Percentiles rank a stretch among this genome's conserved stretches.
Conservation (phyloP, 768 basidiomycete genomes). For the Roridomyces roridus region DNA sequence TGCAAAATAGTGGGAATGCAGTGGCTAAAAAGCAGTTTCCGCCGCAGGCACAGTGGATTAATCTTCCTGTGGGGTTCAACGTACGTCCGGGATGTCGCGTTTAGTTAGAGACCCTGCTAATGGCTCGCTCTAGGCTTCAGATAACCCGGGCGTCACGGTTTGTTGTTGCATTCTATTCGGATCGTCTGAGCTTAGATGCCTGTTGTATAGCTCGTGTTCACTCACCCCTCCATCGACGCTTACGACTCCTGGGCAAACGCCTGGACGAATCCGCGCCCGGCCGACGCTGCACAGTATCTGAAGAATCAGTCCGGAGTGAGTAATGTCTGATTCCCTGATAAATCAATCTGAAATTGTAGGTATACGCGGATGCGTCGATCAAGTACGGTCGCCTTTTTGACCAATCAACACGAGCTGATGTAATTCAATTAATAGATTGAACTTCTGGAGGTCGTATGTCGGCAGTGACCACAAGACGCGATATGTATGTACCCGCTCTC, state of each 20-base stretch:
- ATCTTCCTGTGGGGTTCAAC: slow-evolving; percentile 64
- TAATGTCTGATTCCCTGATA: too few species aligned
- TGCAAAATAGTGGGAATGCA: slow-evolving; percentile 45
- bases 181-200: background rate
- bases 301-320: slow-evolving; percentile 56
- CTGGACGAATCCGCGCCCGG: slow-evolving; percentile 57
- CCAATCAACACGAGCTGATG: too few species aligned
- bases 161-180: slow-evolving; percentile 27
- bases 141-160: slow-evolving; percentile 70
- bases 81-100: too few species aligned
- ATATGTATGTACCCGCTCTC: slow-evolving; percentile 41
- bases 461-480: slow-evolving; percentile 54
- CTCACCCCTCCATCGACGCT: slow-evolving; percentile 64
- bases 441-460: slow-evolving; percentile 65
- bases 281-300: slow-evolving; percentile 63
- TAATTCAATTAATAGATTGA: too few species aligned
- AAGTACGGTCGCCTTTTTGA: slow-evolving; percentile 37
- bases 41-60: slow-evolving; percentile 55
- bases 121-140: slow-evolving; percentile 59
- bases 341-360: too few species aligned
- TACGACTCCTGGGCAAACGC: slow-evolving; percentile 73
- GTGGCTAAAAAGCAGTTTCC: slow-evolving; percentile 54
- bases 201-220: slow-evolving; percentile 58
- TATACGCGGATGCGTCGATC: slow-evolving; percentile 63
- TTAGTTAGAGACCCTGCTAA: too few species aligned